Evolutionary conservation across 1,284 basidiomycete species (phyloP).

Genomic region (Quambalaria eucalypti): DNA sequence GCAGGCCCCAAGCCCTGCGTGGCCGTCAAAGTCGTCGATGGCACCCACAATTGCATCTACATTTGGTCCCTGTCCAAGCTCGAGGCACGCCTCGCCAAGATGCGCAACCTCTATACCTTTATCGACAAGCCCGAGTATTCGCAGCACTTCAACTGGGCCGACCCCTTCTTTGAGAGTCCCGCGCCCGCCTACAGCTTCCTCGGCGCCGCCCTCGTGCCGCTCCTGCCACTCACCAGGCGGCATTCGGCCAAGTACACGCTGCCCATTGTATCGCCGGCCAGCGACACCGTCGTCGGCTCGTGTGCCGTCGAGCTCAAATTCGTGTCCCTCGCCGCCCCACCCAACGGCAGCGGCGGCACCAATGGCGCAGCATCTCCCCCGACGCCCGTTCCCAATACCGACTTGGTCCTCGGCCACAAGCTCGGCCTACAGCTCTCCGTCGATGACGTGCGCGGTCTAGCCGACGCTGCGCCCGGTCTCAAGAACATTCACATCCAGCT

Average conservation of each 20-base stretch:
- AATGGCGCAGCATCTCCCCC: constrained; percentile 9
- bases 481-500: constrained; percentile 35
- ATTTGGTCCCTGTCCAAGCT: constrained; percentile 79
- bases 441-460: constrained; percentile 25
- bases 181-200: constrained; percentile 60
- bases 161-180: constrained; percentile 67
- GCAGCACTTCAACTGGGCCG: constrained; percentile 76
- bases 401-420: constrained; percentile 26
- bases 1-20: constrained; percentile 57
- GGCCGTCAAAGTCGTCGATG: constrained; percentile 70
- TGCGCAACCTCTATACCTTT: constrained; percentile 87
- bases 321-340: constrained; percentile 18
- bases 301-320: constrained; percentile 34
- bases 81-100: constrained; percentile 76
- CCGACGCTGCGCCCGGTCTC: constrained; percentile 17
- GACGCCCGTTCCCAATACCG: neutral
- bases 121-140: constrained; percentile 74
- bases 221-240: constrained; percentile 68
- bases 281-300: constrained; percentile 12
- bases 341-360: neutral
- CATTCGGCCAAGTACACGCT: constrained; percentile 32
- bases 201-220: constrained; percentile 69
- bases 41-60: constrained; percentile 24
- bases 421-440: constrained; percentile 31
- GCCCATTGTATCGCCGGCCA: constrained; percentile 23